Evolutionary conservation across 768 basidiomycete genomes (phyloP), one percentile per base, ranked within the genome.

Genomic region (Piloderma croceum): DNA sequence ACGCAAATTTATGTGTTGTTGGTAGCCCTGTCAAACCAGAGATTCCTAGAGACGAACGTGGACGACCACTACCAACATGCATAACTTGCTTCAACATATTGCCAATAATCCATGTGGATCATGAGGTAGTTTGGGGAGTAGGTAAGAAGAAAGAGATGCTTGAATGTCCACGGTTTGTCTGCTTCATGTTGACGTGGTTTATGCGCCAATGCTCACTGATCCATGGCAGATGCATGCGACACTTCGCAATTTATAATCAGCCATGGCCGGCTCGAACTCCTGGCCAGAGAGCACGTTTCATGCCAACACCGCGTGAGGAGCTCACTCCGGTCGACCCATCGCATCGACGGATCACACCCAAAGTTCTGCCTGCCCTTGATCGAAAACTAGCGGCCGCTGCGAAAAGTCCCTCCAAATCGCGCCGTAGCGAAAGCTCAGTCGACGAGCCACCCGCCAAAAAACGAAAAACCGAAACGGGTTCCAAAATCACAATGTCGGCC

Each of bases 171-270:
- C 71, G 87, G 86, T 90, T 57, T 47, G 74, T 63, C 38, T 24
- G 44, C 46, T n/a, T n/a, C n/a, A n/a, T n/a, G n/a, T n/a, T n/a
- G n/a, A n/a, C n/a, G n/a, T n/a, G n/a, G n/a, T n/a, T n/a, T n/a
- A n/a, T n/a, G n/a, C n/a, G n/a, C n/a, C n/a, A n/a, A n/a, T n/a
- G n/a, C n/a, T n/a, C n/a, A n/a, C n/a, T n/a, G n/a, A n/a, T n/a
- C n/a, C n/a, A n/a, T n/a, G n/a, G 13, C 52, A 88, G 86, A 43
- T 90, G 87, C 57, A 70, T 89, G 60, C 81, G 87, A 15, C 87
- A 90, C 58, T 74, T 69, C 50, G 85, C 82, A 9, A 90, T 90
- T 42, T 90, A 89, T 60, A 71, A 70, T 2, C 67, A 72, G 39
- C 59, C 73, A 3, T 90, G 87, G 87, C 87, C 87, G 17, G 65